Base-by-base conservation (phyloP, 805 yeast species). In the Starmerella bacillaris region DNA sequence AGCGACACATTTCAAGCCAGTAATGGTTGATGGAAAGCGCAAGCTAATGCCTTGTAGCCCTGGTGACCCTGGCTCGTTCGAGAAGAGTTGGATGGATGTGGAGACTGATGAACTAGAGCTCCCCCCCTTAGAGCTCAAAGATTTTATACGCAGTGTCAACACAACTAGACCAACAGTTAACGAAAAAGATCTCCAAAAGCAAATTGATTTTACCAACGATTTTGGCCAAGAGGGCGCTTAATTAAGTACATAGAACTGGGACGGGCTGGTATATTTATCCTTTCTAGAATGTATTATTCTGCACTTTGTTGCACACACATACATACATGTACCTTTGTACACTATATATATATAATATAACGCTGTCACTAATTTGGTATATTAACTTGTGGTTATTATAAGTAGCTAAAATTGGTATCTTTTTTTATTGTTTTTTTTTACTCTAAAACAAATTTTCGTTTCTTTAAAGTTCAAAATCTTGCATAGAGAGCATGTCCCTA, bases 141-240 rank as follows among this genome's bases (percentile, higher is more conserved):
- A 89, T 58, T 89, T 89, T 60, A 68, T 86, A 43, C 83, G 84
- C 57, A 92, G 95, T 2, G 73, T 89, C 37, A 79, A 80, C 56
- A 72, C 75, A 21, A 80, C 92, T 37, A 69, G 95, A 53, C 98
- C 98, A 14, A 89, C 99, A 0, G 96, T 89, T 24, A 89, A 89
- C 51, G 74, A 68, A 30, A 68, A 67, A 8, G 99, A 89, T 54
- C 68, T 89, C 40, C 65, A 62, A 40, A 76, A 75, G 51, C 95
- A 86, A 56, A 71, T 72, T 32, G 78, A 79, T 44, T 89, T 89
- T 53, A 89, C 99, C 0, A 68, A 67, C 30, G 99, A 89, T 58
- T 89, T 89, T 54, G 99, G 98, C 26, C 94, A 86, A 49, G 98
- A 89, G 57, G 99, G 99, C 30, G 82, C 79, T 49, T 79, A 56